phyloP scores from a whole-genome alignment of 331 rosid species.

The Prunus yedoensis region DNA sequence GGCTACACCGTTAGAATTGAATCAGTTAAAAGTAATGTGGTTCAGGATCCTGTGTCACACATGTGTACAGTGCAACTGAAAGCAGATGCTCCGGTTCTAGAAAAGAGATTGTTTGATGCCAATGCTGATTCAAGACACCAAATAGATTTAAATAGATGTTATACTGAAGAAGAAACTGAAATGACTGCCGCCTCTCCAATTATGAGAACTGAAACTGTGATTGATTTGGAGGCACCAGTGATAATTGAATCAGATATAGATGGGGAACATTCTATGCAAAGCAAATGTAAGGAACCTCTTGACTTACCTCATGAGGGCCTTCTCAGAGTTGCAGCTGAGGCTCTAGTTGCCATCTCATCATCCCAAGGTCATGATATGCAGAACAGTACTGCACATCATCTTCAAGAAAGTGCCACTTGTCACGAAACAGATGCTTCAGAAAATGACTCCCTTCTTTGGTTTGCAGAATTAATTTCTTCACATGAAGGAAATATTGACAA shows the following conservation, averaged over 20 bases:
- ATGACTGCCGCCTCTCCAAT: conserved; percentile 15
- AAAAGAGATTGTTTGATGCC: conserved; percentile 11
- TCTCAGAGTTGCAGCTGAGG: conserved; percentile 34
- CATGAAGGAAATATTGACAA: conserved; percentile 8
- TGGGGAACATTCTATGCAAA: conserved; percentile 20
- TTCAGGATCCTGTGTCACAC: conserved; percentile 1
- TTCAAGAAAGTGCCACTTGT: conserved; percentile 5
- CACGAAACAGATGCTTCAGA: conserved; percentile 10
- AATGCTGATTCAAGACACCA: conserved; percentile 5
- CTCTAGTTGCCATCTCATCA: conserved; percentile 40
- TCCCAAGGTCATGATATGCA: conserved; percentile 4
- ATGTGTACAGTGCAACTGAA: conserved; percentile 17
- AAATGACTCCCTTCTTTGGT: conserved; percentile 27
- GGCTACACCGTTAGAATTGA: neutral
- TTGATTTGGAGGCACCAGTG: conserved; percentile 30
- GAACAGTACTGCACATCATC: too few relatives aligned
- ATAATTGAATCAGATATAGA: conserved; percentile 8
- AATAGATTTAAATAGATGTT: conserved; percentile 35
- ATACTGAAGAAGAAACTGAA: conserved; percentile 32
- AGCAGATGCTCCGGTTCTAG: neutral
- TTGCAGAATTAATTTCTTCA: conserved; percentile 37
- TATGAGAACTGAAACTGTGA: conserved; percentile 5
- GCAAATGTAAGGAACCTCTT: conserved; percentile 5
- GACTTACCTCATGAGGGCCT: conserved; percentile 8
- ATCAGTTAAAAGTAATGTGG: neutral